Evolutionary conservation across 257 asterid species (phyloP).

Genomic region (Solanum appendiculatum): DNA sequence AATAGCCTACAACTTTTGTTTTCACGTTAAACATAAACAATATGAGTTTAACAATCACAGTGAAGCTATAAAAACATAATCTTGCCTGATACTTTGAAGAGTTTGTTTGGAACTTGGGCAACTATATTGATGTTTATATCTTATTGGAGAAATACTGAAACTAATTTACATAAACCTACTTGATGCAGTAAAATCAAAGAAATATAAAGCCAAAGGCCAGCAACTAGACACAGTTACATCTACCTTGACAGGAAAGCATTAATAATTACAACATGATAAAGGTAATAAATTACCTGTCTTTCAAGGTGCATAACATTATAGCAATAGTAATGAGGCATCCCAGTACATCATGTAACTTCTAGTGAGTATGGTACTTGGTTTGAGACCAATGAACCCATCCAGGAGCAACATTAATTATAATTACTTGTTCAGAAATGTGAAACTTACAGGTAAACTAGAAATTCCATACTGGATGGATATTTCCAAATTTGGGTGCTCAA

Average conservation of each 20-base stretch:
- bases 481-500: background rate
- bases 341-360: background rate
- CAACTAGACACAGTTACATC: background rate
- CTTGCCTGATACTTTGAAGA: background rate
- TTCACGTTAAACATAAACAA: background rate
- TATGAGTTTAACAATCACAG: background rate
- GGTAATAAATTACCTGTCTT: background rate
- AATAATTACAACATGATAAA: background rate
- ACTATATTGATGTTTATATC: background rate
- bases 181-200: background rate
- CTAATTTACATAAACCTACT: background rate
- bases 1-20: background rate
- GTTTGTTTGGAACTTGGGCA: background rate
- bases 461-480: constrained; percentile 20
- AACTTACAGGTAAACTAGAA: constrained; percentile 26
- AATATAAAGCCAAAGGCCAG: background rate
- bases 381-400: background rate
- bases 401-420: background rate
- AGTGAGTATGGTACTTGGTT: background rate
- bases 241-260: background rate
- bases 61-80: background rate
- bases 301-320: background rate
- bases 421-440: background rate
- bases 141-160: background rate
- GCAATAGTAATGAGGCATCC: background rate